phyloP scores from a whole-genome alignment of 495 filamentous ascomycete species.

The Antarctomyces pellizariae region DNA sequence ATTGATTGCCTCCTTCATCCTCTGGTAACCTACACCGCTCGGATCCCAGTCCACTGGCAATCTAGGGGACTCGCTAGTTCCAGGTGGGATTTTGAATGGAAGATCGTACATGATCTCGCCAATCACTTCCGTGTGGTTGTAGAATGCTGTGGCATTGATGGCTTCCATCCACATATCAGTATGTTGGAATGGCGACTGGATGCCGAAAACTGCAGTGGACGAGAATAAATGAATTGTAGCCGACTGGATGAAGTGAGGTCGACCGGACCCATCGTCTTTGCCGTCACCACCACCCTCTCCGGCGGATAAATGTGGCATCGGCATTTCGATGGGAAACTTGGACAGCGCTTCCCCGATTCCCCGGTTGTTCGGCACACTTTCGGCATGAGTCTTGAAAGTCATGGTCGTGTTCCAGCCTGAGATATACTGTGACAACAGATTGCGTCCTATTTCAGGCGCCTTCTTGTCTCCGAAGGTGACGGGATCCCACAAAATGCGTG shows the following conservation, averaged over 20 bases:
- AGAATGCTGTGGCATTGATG: slow-evolving; percentile 65
- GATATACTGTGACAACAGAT: slow-evolving; percentile 63
- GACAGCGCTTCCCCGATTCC: slow-evolving; percentile 48
- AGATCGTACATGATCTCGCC: slow-evolving; percentile 51
- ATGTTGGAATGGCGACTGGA: slow-evolving; percentile 51
- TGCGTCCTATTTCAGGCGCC: slow-evolving; percentile 35
- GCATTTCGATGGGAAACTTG: slow-evolving; percentile 37
- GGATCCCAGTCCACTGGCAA: slow-evolving; percentile 63
- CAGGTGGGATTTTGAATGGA: slow-evolving; percentile 59
- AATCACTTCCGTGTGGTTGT: slow-evolving; percentile 53
- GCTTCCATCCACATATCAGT: slow-evolving; percentile 50
- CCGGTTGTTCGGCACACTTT: slow-evolving; percentile 52
- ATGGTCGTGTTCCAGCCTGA: slow-evolving; percentile 71
- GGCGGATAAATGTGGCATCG: slow-evolving; percentile 35
- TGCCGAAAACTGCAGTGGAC: slow-evolving; percentile 64
- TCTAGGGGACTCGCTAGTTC: slow-evolving; percentile 39
- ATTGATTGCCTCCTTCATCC: slow-evolving; percentile 61
- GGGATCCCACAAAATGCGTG: slow-evolving; percentile 59
- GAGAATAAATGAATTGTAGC: slow-evolving; percentile 72
- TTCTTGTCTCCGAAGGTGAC: slow-evolving; percentile 28
- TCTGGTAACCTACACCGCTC: slow-evolving; percentile 59
- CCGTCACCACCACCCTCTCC: slow-evolving; percentile 22
- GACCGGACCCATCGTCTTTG: slow-evolving; percentile 17
- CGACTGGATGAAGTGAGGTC: slow-evolving; percentile 60
- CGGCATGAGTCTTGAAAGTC: slow-evolving; percentile 39